Percentiles rank a stretch among this genome's conserved stretches.
These are phyloP conservation scores for Trametes versicolor DNA, from an alignment of 1,284 basidiomycete genomes.

Conservation along the genomic window DNA sequence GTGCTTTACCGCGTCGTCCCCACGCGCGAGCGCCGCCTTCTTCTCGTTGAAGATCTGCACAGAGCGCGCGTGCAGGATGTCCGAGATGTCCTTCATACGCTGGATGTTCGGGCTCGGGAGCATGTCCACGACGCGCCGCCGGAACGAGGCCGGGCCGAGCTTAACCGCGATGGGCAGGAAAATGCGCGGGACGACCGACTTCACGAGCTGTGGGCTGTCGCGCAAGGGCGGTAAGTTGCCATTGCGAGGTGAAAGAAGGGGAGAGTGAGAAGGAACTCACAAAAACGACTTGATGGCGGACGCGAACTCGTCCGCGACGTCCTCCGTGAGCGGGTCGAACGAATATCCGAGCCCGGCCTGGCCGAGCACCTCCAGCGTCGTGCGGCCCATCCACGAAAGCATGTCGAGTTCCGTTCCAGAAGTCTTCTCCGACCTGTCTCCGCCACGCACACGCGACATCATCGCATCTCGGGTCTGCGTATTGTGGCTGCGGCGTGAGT, in stretches of 20 bases:
- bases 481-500: neutral
- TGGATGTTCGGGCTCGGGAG: constrained; percentile 22
- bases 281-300: constrained; percentile 40
- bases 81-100: constrained; percentile 30
- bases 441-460: constrained; percentile 17
- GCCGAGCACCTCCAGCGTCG: constrained; percentile 35
- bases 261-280: constrained; percentile 28
- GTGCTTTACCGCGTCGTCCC: constrained; percentile 36
- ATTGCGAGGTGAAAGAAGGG: neutral
- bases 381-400: constrained; percentile 35
- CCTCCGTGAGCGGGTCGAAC: constrained; percentile 33
- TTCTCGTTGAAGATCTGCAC: constrained; percentile 35
- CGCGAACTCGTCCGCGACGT: constrained; percentile 37
- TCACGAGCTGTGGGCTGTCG: constrained; percentile 29
- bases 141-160: constrained; percentile 27
- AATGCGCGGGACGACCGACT: constrained; percentile 21
- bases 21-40: constrained; percentile 35
- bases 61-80: constrained; percentile 33
- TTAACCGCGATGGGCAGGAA: constrained; percentile 13
- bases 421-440: neutral
- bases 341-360: constrained; percentile 34
- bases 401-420: constrained; percentile 32
- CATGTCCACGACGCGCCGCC: constrained; percentile 25
- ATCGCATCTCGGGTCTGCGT: constrained; percentile 34
- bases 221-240: neutral